phyloP scores from a whole-genome alignment of 1,284 basidiomycete genomes.

The Cutaneotrichosporon cavernicola region DNA sequence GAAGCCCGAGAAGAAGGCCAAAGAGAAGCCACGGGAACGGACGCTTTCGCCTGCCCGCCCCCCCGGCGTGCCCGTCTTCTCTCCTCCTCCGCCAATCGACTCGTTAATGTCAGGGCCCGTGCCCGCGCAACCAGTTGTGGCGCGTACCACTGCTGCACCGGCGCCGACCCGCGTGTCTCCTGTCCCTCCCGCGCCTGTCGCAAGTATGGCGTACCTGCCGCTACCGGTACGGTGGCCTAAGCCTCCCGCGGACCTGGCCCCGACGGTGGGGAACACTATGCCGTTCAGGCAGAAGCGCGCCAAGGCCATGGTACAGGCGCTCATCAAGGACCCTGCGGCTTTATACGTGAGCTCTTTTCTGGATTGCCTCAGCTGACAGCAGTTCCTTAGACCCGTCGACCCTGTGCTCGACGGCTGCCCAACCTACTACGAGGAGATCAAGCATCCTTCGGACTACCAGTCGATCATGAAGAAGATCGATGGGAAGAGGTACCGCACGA shows the following conservation, averaged over 20 bases:
- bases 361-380: constrained; percentile 8
- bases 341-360: constrained; percentile 55
- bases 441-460: constrained; percentile 89
- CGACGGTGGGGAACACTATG: constrained; percentile 31
- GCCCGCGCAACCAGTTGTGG: neutral
- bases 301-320: constrained; percentile 65
- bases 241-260: constrained; percentile 36
- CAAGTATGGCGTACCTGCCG: constrained; percentile 12
- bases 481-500: constrained; percentile 63
- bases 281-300: constrained; percentile 77
- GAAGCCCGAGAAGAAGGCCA: constrained; percentile 1
- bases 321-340: constrained; percentile 69
- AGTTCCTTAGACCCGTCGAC: constrained; percentile 82
- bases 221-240: constrained; percentile 43
- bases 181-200: constrained; percentile 19
- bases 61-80: neutral
- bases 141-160: constrained; percentile 27
- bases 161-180: constrained; percentile 41
- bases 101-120: neutral
- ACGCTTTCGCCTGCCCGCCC: neutral
- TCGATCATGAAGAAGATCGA: constrained; percentile 75
- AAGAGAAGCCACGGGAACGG: constrained; percentile 1
- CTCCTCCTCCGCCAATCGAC: constrained; percentile 4
- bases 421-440: constrained; percentile 93
- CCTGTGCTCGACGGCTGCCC: constrained; percentile 78